Conservation (phyloP, 2,329 filamentous ascomycete genomes). For the Penicillium expansum region DNA sequence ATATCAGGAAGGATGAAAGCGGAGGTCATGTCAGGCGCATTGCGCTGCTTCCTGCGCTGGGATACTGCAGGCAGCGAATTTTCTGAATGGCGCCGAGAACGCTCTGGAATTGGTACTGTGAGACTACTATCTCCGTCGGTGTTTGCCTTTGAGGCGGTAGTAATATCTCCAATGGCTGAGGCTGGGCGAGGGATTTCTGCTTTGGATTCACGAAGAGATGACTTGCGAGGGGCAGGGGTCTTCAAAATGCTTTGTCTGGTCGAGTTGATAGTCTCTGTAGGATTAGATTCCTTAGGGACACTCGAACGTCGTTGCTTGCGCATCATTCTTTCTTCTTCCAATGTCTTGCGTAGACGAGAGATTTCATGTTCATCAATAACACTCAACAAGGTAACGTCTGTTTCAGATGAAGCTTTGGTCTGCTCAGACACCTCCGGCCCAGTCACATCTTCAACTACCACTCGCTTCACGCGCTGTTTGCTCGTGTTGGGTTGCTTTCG, state of each 20-base stretch:
- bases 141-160: slow-evolving; percentile 30
- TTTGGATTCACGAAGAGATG: slow-evolving; percentile 54
- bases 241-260: slow-evolving; percentile 40
- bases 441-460: slow-evolving; percentile 36
- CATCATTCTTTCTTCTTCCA: slow-evolving; percentile 55
- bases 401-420: slow-evolving; percentile 27
- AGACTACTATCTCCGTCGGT: slow-evolving; percentile 32
- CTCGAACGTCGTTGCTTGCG: slow-evolving; percentile 41
- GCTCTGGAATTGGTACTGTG: slow-evolving; percentile 27
- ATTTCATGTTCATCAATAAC: slow-evolving; percentile 53
- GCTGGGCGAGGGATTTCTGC: slow-evolving; percentile 32
- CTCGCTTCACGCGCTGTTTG: slow-evolving; percentile 42
- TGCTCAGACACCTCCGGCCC: slow-evolving; percentile 34
- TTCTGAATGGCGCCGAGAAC: slow-evolving; percentile 42
- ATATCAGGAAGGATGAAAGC: slow-evolving; percentile 65
- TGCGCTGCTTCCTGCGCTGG: slow-evolving; percentile 50
- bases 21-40: slow-evolving; percentile 58
- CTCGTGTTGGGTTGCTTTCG: slow-evolving; percentile 38
- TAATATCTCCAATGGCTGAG: slow-evolving; percentile 37
- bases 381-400: slow-evolving; percentile 53
- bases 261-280: slow-evolving; percentile 41
- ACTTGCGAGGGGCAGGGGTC: slow-evolving; percentile 49
- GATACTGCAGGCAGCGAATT: slow-evolving; percentile 50
- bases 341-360: slow-evolving; percentile 51
- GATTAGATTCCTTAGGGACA: slow-evolving; percentile 30